phyloP scores from a whole-genome alignment of 306 rosid species.

The Heteromeles arbutifolia region DNA sequence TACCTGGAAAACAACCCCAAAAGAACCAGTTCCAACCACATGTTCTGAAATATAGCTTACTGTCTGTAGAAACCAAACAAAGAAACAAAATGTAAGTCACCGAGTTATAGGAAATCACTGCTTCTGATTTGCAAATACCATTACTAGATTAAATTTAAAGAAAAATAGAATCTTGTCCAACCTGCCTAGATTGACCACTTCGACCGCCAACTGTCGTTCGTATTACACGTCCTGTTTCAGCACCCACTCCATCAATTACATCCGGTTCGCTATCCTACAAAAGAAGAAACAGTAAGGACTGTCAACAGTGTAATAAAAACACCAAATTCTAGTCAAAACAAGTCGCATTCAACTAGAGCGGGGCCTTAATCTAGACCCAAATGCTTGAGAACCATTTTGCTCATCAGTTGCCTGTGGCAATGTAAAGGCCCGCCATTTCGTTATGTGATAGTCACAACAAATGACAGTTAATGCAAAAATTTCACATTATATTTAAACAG shows the following conservation, averaged over 20 bases:
- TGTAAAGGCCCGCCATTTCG: not conserved
- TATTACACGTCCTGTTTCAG: slow-evolving; percentile 87
- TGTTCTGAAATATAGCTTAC: slow-evolving; percentile 84
- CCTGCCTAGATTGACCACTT: slow-evolving; percentile 92
- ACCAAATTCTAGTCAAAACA: not conserved
- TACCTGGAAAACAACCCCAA: slow-evolving; percentile 94
- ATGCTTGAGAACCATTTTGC: not conserved
- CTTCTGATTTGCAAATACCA: not conserved
- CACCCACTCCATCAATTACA: slow-evolving; percentile 77
- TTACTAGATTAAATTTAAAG: not conserved
- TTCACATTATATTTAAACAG: not conserved
- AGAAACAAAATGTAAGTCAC: slow-evolving; percentile 10
- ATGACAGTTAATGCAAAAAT: slow-evolving; percentile 2
- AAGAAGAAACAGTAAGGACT: slow-evolving; percentile 17
- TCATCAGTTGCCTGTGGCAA: not conserved
- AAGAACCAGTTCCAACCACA: slow-evolving; percentile 95
- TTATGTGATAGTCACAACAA: not conserved
- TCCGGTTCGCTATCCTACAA: slow-evolving; percentile 91
- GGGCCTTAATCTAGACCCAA: not conserved
- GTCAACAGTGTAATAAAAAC: not conserved
- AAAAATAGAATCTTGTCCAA: slow-evolving; percentile 13
- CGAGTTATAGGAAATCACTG: not conserved
- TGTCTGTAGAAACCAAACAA: slow-evolving; percentile 40
- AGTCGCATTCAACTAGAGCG: not conserved
- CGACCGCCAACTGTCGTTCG: slow-evolving; percentile 80